Percentiles rank a stretch among this genome's conserved stretches.
Evolutionary conservation across 441 rosid genomes (phyloP).

Genomic region (Raphanus hybrid): DNA sequence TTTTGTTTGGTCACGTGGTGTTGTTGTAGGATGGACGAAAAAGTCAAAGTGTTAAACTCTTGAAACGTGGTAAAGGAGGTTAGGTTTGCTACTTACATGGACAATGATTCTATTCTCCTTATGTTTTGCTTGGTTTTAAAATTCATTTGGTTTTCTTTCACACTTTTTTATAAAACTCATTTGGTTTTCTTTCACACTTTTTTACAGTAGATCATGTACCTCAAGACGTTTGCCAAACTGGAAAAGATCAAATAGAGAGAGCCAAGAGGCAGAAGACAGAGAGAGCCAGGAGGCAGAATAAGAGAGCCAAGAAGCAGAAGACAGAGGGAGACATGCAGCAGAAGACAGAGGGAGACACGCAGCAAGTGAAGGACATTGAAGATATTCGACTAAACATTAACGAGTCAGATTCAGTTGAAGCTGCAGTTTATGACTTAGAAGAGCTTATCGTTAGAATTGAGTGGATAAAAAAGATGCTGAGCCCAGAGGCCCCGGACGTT

Average conservation of each 20-base stretch:
- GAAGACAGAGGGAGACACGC: neutral
- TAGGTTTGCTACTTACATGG: neutral
- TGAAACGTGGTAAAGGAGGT: neutral
- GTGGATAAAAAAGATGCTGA: slow-evolving; percentile 51
- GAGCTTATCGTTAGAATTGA: slow-evolving; percentile 53
- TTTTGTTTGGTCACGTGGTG: slow-evolving; percentile 1
- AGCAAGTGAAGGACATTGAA: slow-evolving; percentile 42
- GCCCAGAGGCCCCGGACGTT: neutral
- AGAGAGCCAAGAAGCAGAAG: neutral
- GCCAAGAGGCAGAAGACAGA: neutral
- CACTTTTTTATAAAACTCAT: neutral
- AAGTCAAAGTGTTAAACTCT: neutral
- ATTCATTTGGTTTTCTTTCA: neutral
- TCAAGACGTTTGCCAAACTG: neutral
- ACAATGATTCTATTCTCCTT: neutral
- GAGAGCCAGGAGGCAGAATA: neutral
- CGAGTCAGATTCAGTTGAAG: slow-evolving; percentile 33
- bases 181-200: neutral
- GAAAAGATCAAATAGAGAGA: neutral
- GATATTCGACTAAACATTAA: slow-evolving; percentile 47
- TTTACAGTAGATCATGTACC: neutral
- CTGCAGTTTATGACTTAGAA: slow-evolving; percentile 4
- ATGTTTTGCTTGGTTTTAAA: neutral
- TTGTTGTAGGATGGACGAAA: neutral
- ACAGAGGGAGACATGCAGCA: neutral